These are phyloP conservation scores for Panicum virgatum DNA, from an alignment of 202 grass and related monocot species.

Conservation along the genomic window DNA sequence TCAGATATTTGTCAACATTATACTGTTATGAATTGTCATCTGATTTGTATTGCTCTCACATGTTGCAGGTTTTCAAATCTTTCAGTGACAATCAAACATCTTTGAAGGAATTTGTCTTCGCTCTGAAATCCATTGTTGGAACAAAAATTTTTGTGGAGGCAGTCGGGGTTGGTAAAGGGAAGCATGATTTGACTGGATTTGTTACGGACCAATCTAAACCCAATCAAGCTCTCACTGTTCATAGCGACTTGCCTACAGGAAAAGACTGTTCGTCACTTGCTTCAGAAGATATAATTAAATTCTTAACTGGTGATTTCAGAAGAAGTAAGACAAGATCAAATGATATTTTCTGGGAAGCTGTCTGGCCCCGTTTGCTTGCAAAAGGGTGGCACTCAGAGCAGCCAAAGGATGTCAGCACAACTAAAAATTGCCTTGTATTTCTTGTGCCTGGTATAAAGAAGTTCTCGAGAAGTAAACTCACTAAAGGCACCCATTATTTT, in stretches of 20 bases:
- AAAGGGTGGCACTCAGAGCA: constrained; percentile 97
- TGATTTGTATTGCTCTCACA: constrained; percentile 32
- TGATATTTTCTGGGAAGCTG: constrained; percentile 96
- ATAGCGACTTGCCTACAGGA: constrained; percentile 69
- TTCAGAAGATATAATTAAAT: constrained; percentile 86
- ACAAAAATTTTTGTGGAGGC: constrained; percentile 64
- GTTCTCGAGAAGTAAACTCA: constrained; percentile 74
- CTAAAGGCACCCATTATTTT: constrained; percentile 85
- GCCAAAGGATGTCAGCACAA: constrained; percentile 64
- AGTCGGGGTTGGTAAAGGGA: constrained; percentile 81
- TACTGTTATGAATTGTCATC: constrained; percentile 11
- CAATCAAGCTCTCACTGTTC: constrained; percentile 48
- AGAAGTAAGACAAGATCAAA: constrained; percentile 90
- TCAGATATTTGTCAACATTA: constrained; percentile 4
- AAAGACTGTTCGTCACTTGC: constrained; percentile 85
- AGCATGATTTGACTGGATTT: constrained; percentile 73
- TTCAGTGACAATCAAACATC: constrained; percentile 56
- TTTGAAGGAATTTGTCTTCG: constrained; percentile 69
- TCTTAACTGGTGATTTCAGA: constrained; percentile 95
- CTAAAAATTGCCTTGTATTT: constrained; percentile 80
- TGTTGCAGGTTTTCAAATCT: constrained; percentile 66
- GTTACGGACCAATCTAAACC: constrained; percentile 61
- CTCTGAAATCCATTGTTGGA: constrained; percentile 73
- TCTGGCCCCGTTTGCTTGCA: constrained; percentile 93
- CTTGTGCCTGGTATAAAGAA: constrained; percentile 65